Evolutionary conservation across 2,329 filamentous ascomycete species (phyloP), one percentile per base, ranked within the genome.

Genomic region (Thyridium curvatum): DNA sequence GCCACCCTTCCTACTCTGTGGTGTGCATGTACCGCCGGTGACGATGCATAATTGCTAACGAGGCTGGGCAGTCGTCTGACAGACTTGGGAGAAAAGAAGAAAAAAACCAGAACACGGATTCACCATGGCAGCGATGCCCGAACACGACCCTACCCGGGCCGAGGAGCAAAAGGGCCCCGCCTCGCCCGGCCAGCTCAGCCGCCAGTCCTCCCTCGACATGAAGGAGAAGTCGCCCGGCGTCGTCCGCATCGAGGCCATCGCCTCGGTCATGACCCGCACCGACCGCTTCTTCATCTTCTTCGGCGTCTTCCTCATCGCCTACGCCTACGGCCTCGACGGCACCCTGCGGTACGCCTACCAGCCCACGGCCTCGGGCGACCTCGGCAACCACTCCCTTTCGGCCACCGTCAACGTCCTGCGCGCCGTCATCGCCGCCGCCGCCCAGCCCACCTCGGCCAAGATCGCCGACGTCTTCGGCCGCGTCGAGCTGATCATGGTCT

Each of bases 391-490:
- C 53, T 78, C 74, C 18, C 61, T 79, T 16, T 59, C 77, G 4
- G 64, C 77, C 2, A 76, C 77, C 4, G 62, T 82, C 49, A 74
- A 72, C 51, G 73, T 79, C 18, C 54, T 81, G 8, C 67, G 74
- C 8, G 62, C 68, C 14, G 76, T 81, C 35, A 75, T 81, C 45
- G 76, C 74, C 10, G 76, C 75, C 32, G 77, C 74, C 4, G 72
- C 74, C 13, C 60, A 75, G 64, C 74, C 64, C 41, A 71, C 77
- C 1, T 66, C 74, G 1, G 76, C 72, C 18, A 79, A 78, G 51
- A 71, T 81, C 47, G 74, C 77, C 26, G 78, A 77, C 51, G 75
- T 81, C 7, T 82, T 82, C 48, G 79, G 79, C 26, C 71, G 79
- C 51, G 62, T 76, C 13, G 79, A 83, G 49, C 56, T 77, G 31